Base-by-base conservation (phyloP, 2,329 filamentous ascomycete species). In the Rhinocladiella similis region DNA sequence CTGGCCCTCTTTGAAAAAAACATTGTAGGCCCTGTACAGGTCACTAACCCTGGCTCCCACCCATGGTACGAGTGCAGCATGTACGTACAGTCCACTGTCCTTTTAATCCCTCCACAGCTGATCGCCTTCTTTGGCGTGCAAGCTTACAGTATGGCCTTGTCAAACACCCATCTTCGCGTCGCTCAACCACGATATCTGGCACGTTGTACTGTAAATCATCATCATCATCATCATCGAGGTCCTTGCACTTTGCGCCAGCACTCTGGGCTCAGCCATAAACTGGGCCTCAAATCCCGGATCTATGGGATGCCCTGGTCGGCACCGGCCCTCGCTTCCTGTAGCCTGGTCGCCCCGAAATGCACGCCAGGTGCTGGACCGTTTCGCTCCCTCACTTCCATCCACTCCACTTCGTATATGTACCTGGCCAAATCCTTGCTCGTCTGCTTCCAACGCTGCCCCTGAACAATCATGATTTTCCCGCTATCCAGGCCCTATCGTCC, bases 401-500 rank as follows among this genome's bases (percentile, higher is more conserved):
- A 25, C 43, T 46, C 43, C 43, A 46, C 43, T 46, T 46, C 19
- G 19, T 16, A 22, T n/a, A 46, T 10, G 20, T n/a, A 19, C 47
- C 47, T 49, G 47, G 25, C 19, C 47, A 5, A 14, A 12, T 27
- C 16, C 18, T 27, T 36, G 16, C 29, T 33, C 10, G 47, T 49
- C 29, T 29, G 29, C 47, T 18, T 41, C 47, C 47, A 39, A 35
- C 42, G 33, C 53, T 56, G 55, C 59, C 59, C 59, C 59, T 61
- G 54, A 60, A 29, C 52, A 56, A 61, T 46, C 43, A 46, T 57
- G 59, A 57, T 55, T 53, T 56, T 56, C 55, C 55, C 50, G 45
- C 43, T 48, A 52, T 57, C 43, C 39, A 33, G 25, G 20, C 46
- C 22, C 14, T 55, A 14, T 14, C 14, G 45, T 18, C 59, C 59